Base-by-base conservation (phyloP, 345 rosid species). In the Salix viminalis region DNA sequence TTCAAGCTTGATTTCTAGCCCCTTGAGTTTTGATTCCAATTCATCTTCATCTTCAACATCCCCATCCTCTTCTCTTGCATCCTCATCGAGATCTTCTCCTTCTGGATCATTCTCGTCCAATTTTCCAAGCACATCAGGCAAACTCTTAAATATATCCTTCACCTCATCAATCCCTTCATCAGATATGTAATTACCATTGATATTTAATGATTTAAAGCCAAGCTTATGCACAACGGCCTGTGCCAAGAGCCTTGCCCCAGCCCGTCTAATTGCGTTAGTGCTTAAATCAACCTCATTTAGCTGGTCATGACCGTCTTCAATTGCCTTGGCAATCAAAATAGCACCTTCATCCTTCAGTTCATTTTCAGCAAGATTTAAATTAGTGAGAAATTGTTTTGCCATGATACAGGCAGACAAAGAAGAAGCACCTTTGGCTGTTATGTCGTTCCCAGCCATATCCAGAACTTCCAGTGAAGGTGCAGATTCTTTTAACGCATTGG, bases 391-490 rank as follows among this genome's bases (percentile, higher is more conserved):
- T 56, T 82, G 88, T 82, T 91, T 96, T 6, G 76, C 84, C 58
- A 84, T 87, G 32, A 93, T 75, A 81, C 96, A 96, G 34, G 91
- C 87, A 73, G 94, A 85, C 64, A 96, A 74, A 72, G 76, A 65
- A 1, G 94, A 79, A 80, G 90, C 91, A 60, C 92, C 93, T 77
- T 87, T 87, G 19, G 83, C 87, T 23, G 98, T 87, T 75, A 96
- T 85, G 74, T 96, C 98, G 70, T 96, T 93, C 73, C 99, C 99
- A 67, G 96, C 97, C 98, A 95, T 87, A 56, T 95, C 99, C 75
- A 93, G 76, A 67, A 93, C 89, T 85, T 85, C 83, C 30, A 93
- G 91, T 8, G 86, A 86, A 2, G 92, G 89, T n/a, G 91, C 92
- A 15, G 90, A 89, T 76, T 87, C 96, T 82, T 84, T 89, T 26